Base-by-base conservation (phyloP, 2,329 filamentous ascomycete genomes). In the Lachnellula willkommii region DNA sequence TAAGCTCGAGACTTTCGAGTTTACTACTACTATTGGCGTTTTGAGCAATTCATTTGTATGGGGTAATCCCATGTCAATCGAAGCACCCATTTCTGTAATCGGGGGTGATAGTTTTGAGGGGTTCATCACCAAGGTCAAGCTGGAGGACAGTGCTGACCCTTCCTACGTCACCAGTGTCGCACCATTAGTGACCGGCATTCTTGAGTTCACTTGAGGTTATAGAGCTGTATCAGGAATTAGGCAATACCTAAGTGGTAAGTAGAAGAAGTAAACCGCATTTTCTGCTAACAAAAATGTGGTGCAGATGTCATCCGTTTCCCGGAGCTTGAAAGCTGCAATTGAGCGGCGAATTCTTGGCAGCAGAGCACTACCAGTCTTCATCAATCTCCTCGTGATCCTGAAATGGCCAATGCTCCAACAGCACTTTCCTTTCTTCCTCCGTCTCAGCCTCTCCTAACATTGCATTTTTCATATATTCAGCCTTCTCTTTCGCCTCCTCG, bases 61-160 rank as follows among this genome's bases (percentile, higher is more conserved):
- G 58, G 55, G 51, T 45, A 57, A 61, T 53, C 56, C 58, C 5
- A 65, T 66, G 53, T 58, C 58, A 6, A 62, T 65, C 49, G 59
- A 64, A 47, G 64, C 63, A 1, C 64, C 63, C 5, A 40, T 66
- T 39, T 45, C 47, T 6, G 55, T 26, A 14, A 64, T 65, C 42
- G 63, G 63, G 3, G 63, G 61, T 12, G 57, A 55, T 47, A 50
- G 15, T 3, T 64, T 64, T 53, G 51, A 59, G 40, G 63, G 63
- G 5, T 36, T 52, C 42, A 57, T 65, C 35, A 63, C 57, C 39
- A 52, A 57, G 53, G 57, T 65, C 8, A 56, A 46, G 26, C 45
- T 64, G 47, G 36, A 52, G 15, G 57, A 63, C 55, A 57, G 54
- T 9, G 62, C 59, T 11, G 43, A 46, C 15, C 7, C 43, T 11